These are phyloP conservation scores for Knoxdaviesia capensis DNA, from an alignment of 2,329 filamentous ascomycete species.

Conservation along the genomic window DNA sequence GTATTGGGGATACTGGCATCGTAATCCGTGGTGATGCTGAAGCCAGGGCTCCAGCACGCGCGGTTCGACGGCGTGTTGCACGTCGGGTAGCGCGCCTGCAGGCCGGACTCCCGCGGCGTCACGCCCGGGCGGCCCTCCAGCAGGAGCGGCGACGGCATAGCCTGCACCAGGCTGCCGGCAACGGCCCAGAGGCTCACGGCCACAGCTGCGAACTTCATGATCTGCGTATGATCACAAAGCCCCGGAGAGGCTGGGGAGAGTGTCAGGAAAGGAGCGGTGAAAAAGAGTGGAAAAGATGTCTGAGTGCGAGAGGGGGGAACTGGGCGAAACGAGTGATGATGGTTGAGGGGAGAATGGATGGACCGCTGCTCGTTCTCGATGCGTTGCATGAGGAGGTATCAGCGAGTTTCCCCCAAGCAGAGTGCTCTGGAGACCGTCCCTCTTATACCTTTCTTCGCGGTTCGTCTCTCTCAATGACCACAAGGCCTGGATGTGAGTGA, in stretches of 20 bases:
- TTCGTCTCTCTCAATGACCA: too few relatives aligned
- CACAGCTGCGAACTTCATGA: conserved; percentile 3
- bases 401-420: too few relatives aligned
- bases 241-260: not conserved
- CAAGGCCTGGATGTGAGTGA: too few relatives aligned
- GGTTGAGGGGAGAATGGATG: too few relatives aligned
- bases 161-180: conserved; percentile 3
- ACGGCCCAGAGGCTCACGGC: conserved; percentile 2
- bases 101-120: conserved; percentile 9
- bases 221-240: not conserved
- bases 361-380: too few relatives aligned
- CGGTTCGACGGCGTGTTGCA: conserved; percentile 9
- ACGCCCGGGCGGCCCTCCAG: conserved; percentile 9
- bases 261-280: not conserved
- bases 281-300: too few relatives aligned
- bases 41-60: conserved; percentile 9
- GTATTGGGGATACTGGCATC: conserved; percentile 14
- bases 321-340: too few relatives aligned
- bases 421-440: too few relatives aligned
- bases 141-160: conserved; percentile 1
- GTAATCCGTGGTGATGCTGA: conserved; percentile 11
- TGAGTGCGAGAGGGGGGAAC: too few relatives aligned
- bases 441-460: too few relatives aligned
- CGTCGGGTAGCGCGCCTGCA: conserved; percentile 3
- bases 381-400: too few relatives aligned